Conservation (phyloP, 2,329 filamentous ascomycete genomes). For the Aspergillus flavus region DNA sequence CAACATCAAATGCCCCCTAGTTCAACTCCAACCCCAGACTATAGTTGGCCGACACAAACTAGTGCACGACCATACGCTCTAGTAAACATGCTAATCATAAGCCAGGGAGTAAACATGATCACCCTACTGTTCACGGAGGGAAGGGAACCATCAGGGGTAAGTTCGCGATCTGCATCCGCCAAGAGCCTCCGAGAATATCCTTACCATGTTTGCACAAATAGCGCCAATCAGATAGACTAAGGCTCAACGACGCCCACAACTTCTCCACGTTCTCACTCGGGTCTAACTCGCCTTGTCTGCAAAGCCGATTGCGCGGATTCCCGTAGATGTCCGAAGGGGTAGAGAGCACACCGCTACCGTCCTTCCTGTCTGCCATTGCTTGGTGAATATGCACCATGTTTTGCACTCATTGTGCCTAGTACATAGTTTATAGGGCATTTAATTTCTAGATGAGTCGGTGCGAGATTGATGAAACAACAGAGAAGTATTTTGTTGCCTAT, state of each 20-base stretch:
- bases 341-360: not conserved
- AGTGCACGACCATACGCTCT: not conserved
- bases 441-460: too few relatives aligned
- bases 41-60: not conserved
- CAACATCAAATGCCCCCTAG: not conserved
- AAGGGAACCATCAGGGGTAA: not conserved
- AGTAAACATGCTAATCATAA: not conserved
- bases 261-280: not conserved
- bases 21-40: not conserved
- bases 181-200: not conserved
- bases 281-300: not conserved
- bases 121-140: not conserved
- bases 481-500: not conserved
- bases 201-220: not conserved
- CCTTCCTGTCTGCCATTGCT: too few relatives aligned
- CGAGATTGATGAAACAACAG: not conserved
- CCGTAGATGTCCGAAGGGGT: not conserved
- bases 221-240: not conserved
- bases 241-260: not conserved
- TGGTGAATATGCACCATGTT: not conserved
- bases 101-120: not conserved
- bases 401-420: not conserved
- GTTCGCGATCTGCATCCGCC: not conserved
- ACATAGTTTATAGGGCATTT: not conserved
- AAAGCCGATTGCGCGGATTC: not conserved